phyloP scores from a whole-genome alignment of 257 asterid species.

The Petunia secreta region DNA sequence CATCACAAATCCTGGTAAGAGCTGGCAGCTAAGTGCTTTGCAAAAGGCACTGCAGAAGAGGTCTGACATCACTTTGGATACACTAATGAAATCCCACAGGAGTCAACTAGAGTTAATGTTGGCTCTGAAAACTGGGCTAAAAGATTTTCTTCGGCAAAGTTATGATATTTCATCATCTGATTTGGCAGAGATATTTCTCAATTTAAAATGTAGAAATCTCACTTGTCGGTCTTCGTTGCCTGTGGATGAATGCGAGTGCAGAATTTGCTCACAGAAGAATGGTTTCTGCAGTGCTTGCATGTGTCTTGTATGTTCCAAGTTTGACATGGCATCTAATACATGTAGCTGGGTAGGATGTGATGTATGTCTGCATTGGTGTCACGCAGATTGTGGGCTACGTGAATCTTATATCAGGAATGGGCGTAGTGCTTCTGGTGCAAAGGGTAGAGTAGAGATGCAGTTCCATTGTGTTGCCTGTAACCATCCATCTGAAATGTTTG shows the following conservation, averaged over 20 bases:
- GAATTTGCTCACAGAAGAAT: conserved; percentile 62
- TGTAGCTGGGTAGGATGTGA: conserved; percentile 99
- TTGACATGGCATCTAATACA: conserved; percentile 90
- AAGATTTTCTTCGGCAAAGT: conserved; percentile 62
- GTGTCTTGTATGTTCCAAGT: conserved; percentile 96
- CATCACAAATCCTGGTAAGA: conserved; percentile 61
- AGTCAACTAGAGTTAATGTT: conserved; percentile 83
- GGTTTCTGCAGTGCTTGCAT: conserved; percentile 96
- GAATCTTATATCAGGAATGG: conserved; percentile 85
- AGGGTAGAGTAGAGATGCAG: conserved; percentile 86
- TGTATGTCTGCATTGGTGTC: conserved; percentile 98
- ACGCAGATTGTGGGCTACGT: conserved; percentile 90
- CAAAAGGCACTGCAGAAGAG: conserved; percentile 76
- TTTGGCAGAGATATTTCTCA: conserved; percentile 79
- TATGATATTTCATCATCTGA: conserved; percentile 56
- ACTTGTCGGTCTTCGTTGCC: conserved; percentile 77
- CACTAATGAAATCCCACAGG: conserved; percentile 61
- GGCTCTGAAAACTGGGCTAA: conserved; percentile 79
- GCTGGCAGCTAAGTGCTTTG: conserved; percentile 77
- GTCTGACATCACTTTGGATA: conserved; percentile 63
- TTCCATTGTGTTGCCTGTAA: conserved; percentile 95
- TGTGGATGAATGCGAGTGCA: conserved; percentile 93
- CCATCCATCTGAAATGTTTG: conserved; percentile 99
- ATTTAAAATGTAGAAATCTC: conserved; percentile 77
- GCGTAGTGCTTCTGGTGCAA: conserved; percentile 60